Percentiles rank a stretch among this genome's conserved stretches.
These are phyloP conservation scores for Plantago ovata DNA, from an alignment of 257 asterid genomes.

Conservation along the genomic window DNA sequence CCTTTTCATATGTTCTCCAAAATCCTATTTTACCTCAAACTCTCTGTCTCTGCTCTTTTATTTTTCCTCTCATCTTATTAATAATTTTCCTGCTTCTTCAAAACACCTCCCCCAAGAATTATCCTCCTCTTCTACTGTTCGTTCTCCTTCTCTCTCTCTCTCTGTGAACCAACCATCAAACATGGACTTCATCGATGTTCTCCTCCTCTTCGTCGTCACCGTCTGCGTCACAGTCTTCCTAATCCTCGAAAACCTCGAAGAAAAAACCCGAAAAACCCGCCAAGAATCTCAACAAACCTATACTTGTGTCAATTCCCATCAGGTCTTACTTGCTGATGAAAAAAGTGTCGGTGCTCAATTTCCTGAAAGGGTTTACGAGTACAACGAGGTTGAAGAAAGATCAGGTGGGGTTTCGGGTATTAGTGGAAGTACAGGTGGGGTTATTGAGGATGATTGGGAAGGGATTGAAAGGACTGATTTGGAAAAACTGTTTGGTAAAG, in stretches of 20 bases:
- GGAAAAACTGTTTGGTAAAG: conserved; percentile 58
- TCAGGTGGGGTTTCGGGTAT: conserved; percentile 11
- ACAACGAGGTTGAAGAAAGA: conserved; percentile 6
- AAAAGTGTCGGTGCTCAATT: conserved; percentile 14
- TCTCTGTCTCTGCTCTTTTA: not conserved
- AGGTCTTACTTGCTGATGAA: not conserved
- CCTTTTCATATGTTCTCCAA: conserved; percentile 22
- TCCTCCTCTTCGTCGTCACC: conserved; percentile 30
- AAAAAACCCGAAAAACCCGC: not conserved
- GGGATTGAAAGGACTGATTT: conserved; percentile 69
- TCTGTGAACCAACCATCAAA: not conserved
- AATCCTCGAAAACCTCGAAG: conserved; percentile 14
- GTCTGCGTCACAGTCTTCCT: conserved; percentile 25
- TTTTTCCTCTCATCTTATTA: too few species aligned
- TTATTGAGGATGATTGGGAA: conserved; percentile 55
- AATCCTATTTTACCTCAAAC: conserved; percentile 5
- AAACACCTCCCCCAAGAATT: conserved; percentile 3
- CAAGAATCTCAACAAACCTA: not conserved
- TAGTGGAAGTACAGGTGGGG: conserved; percentile 13
- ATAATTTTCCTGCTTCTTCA: too few species aligned
- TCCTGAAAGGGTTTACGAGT: not conserved
- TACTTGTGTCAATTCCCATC: not conserved
- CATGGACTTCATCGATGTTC: conserved; percentile 33
- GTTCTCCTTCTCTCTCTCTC: not conserved
- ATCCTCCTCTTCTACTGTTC: not conserved